phyloP scores from a whole-genome alignment of 2,329 filamentous ascomycete genomes.

The Venturia carpophila region DNA sequence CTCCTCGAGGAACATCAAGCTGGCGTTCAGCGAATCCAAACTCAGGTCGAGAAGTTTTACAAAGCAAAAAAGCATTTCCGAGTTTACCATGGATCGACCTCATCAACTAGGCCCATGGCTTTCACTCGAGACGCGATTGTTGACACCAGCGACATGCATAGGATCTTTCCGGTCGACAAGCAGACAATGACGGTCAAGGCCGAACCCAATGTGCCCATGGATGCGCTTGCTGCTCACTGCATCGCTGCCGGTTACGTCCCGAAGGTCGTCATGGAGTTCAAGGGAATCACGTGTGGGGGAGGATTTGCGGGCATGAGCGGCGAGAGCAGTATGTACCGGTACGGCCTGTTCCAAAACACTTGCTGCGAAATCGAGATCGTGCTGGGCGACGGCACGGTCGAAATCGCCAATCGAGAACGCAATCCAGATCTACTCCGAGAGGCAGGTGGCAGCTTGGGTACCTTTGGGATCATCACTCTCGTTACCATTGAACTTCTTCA shows the following conservation, averaged over 20 bases:
- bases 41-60: slow-evolving; percentile 9
- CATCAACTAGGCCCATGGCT: slow-evolving; percentile 56
- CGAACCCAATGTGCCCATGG: slow-evolving; percentile 65
- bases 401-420: slow-evolving; percentile 47
- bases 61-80: slow-evolving; percentile 41
- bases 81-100: slow-evolving; percentile 71
- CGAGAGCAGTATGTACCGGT: slow-evolving; percentile 60
- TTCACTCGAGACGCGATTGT: slow-evolving; percentile 47
- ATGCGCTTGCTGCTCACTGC: slow-evolving; percentile 51
- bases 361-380: slow-evolving; percentile 60
- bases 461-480: slow-evolving; percentile 40
- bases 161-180: slow-evolving; percentile 54
- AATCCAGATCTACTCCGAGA: slow-evolving; percentile 56
- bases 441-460: slow-evolving; percentile 58
- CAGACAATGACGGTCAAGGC: slow-evolving; percentile 51
- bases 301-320: slow-evolving; percentile 61
- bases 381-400: slow-evolving; percentile 43
- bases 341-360: slow-evolving; percentile 58
- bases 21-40: slow-evolving; percentile 5
- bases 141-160: slow-evolving; percentile 56
- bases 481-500: slow-evolving; percentile 10
- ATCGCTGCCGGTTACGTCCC: slow-evolving; percentile 50
- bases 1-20: slow-evolving; percentile 8
- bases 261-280: slow-evolving; percentile 63
- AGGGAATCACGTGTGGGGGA: slow-evolving; percentile 61